phyloP scores from a whole-genome alignment of 2,329 filamentous ascomycete genomes.

The Epichloe coenophiala region DNA sequence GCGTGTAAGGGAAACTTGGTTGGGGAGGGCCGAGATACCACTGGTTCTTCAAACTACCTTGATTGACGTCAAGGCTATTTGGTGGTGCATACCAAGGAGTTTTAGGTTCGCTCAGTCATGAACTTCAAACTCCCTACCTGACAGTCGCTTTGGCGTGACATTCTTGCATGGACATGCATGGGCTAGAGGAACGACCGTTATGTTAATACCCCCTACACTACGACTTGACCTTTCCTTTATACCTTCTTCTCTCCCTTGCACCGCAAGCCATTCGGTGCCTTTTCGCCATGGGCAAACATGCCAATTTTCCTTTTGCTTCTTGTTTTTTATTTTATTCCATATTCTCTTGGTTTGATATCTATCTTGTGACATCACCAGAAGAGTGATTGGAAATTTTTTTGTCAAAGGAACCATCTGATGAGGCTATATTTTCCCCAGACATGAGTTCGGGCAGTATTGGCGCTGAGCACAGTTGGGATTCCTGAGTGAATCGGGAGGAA shows the following conservation, averaged over 20 bases:
- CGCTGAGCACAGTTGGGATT: not conserved
- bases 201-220: not conserved
- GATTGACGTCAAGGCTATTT: not conserved
- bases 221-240: not conserved
- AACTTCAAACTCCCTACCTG: not conserved
- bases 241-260: not conserved
- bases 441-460: not conserved
- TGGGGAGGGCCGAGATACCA: not conserved
- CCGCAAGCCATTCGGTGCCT: not conserved
- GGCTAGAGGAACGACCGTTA: not conserved
- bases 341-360: not conserved
- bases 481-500: not conserved
- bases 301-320: not conserved
- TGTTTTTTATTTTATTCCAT: not conserved
- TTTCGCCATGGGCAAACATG: not conserved
- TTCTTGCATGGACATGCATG: not conserved
- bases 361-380: not conserved
- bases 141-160: not conserved
- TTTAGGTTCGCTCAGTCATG: not conserved
- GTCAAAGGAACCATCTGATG: not conserved
- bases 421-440: not conserved
- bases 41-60: not conserved
- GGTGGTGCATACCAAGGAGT: not conserved
- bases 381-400: not conserved
- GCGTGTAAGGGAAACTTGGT: not conserved